Evolutionary conservation across 352 stramenopile species (phyloP), one percentile per base, ranked within the genome.

Genomic region (Pythium insidiosum): DNA sequence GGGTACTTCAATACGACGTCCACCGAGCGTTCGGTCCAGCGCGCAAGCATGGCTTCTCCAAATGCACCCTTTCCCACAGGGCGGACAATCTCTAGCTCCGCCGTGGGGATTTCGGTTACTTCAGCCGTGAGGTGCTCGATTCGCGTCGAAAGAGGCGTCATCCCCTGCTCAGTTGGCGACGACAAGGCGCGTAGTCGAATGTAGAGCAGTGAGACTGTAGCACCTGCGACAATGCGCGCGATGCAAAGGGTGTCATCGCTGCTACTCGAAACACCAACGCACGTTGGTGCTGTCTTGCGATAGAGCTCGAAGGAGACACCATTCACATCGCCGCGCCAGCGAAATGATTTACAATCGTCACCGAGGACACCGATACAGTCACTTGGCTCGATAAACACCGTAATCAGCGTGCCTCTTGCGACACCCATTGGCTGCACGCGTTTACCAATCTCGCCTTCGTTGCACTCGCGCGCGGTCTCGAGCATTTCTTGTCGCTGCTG

Each of bases 1-100:
- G 81, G 62, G 26, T 60, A 67, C 58, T 88, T 86, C 24, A 86
- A 66, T 3, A 88, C 76, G 7, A 88, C 76, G 6, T 88, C 42
- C 2, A 43, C 63, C 20, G 61, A 64, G 6, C 49, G 54, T 35
- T 66, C 63, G 30, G 75, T 67, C 69, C 74, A 86, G 3, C 63
- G 56, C 6, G 76, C 76, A 3, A 85, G 63, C 53, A 84, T 58
- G 2, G 73, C 73, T 16, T 85, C 70, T n/a, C 76, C 76, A 43
- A 84, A 88, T 6, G 68, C 60, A 2, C 76, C 76, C 24, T 68
- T 68, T 13, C 76, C 76, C 34, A 88, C 79, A 2, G 73, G 72
- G 7, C 66, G 56, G 18, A 83, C 50, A 11, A 83, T 35, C 33
- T 80, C 68, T 6, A 88, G 36, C 19, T 77, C 67, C 7, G 66